Evolutionary conservation across 805 yeast genomes (phyloP).

Genomic region (Schizosaccharomyces osmophilus): DNA sequence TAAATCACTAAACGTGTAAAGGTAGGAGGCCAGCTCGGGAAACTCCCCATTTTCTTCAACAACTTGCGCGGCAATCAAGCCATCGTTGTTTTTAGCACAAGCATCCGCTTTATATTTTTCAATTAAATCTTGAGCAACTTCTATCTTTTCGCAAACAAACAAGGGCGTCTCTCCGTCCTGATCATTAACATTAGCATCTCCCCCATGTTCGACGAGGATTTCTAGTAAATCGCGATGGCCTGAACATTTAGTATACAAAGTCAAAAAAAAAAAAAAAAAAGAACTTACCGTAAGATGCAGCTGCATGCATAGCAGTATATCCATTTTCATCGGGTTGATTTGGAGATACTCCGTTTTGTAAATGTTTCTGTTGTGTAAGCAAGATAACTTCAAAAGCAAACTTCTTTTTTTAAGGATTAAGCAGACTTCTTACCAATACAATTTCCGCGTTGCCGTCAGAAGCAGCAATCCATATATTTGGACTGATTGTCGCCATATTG

Average conservation of each 20-base stretch:
- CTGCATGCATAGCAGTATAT: constrained; percentile 92
- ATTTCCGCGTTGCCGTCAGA: background rate
- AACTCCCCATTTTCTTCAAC: background rate
- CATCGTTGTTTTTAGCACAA: background rate
- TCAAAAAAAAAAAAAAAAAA: background rate
- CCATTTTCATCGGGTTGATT: constrained; percentile 77
- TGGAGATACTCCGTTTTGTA: constrained; percentile 17
- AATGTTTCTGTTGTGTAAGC: background rate
- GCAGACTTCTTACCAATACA: background rate
- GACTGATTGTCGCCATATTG: background rate
- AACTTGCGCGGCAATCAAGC: constrained; percentile 1
- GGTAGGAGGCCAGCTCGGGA: background rate
- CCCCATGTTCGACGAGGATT: constrained; percentile 31
- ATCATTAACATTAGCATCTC: constrained; percentile 64
- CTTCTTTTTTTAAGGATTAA: background rate
- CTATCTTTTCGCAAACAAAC: constrained; percentile 61
- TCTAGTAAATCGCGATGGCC: constrained; percentile 10
- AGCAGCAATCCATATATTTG: constrained; percentile 1
- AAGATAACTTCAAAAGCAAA: background rate
- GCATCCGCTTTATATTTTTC: constrained; percentile 14
- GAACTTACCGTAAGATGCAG: constrained; percentile 48
- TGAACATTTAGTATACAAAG: background rate
- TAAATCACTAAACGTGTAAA: background rate
- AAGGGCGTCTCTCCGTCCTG: constrained; percentile 86
- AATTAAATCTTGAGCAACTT: constrained; percentile 39